These are phyloP conservation scores for Coemansia javaensis DNA, from an alignment of 192 early-diverging fungal species.

Conservation along the genomic window DNA sequence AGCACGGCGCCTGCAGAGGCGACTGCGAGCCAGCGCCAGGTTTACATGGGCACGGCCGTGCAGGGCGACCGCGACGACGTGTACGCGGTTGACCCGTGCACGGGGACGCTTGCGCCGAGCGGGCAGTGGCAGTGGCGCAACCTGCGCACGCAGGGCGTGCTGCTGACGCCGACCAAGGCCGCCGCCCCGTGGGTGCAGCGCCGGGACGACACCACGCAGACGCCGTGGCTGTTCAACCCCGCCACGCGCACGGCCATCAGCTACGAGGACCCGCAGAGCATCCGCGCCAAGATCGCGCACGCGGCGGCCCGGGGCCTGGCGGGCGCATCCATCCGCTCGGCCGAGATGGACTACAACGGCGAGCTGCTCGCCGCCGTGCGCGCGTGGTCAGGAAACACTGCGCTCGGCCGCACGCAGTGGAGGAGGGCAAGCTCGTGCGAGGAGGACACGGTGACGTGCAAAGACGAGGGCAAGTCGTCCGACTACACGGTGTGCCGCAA, in stretches of 20 bases:
- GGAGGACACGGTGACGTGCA: too few species aligned
- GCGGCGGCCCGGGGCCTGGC: too few species aligned
- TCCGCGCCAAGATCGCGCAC: too few species aligned
- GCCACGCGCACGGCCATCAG: too few species aligned
- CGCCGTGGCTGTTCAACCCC: too few species aligned
- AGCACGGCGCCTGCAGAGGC: slow-evolving; percentile 46
- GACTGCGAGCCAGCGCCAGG: slow-evolving; percentile 48
- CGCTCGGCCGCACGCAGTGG: too few species aligned
- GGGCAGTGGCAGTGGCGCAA: slow-evolving; percentile 65
- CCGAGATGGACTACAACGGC: slow-evolving; percentile 49
- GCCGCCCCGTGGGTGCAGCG: slow-evolving; percentile 57
- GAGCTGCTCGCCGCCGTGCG: slow-evolving; percentile 56
- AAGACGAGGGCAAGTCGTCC: too few species aligned
- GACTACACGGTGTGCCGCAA: too few species aligned
- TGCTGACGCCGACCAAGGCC: slow-evolving; percentile 46
- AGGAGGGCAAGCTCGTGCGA: too few species aligned
- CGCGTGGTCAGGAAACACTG: too few species aligned
- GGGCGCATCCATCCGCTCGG: slow-evolving; percentile 59
- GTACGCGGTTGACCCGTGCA: slow-evolving; percentile 52
- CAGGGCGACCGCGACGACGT: slow-evolving; percentile 55
- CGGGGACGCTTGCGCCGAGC: slow-evolving; percentile 41
- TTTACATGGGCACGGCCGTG: slow-evolving; percentile 24
- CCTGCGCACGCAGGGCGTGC: slow-evolving; percentile 56
- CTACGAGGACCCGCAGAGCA: too few species aligned
- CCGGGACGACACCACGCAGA: slow-evolving; percentile 58